Conservation (phyloP, 768 basidiomycete genomes). For the Flagelloscypha sp. region DNA sequence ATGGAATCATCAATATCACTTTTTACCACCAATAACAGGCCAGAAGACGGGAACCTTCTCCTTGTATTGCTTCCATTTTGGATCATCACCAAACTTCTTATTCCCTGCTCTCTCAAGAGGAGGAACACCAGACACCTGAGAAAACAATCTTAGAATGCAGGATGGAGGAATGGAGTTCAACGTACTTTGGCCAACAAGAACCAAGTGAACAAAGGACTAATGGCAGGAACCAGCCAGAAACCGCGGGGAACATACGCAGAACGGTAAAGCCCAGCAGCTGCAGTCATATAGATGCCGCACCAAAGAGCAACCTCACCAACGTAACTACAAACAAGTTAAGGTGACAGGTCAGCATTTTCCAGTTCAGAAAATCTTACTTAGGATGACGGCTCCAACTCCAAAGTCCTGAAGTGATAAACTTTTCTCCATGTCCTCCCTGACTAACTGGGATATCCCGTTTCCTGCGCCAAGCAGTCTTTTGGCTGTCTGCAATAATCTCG, state of each 20-base stretch:
- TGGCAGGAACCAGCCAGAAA: slow-evolving; percentile 35
- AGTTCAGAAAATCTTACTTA: slow-evolving; percentile 38
- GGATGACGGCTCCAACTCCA: slow-evolving; percentile 68
- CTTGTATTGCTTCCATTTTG: slow-evolving; percentile 53
- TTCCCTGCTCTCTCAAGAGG: slow-evolving; percentile 52
- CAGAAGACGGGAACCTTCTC: slow-evolving; percentile 24
- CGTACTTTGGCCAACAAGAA: slow-evolving; percentile 46
- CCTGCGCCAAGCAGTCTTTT: slow-evolving; percentile 57
- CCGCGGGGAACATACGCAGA: slow-evolving; percentile 35
- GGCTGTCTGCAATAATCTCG: slow-evolving; percentile 55
- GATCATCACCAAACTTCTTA: slow-evolving; percentile 46
- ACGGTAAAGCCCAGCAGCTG: slow-evolving; percentile 40
- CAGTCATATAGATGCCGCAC: slow-evolving; percentile 56
- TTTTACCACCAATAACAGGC: too few species aligned
- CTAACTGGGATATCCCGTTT: too few species aligned
- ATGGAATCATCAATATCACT: too few species aligned
- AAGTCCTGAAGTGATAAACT: slow-evolving; percentile 59
- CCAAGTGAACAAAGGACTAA: slow-evolving; percentile 60
- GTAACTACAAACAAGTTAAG: slow-evolving; percentile 35
- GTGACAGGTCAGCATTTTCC: neutral
- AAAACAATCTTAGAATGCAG: slow-evolving; percentile 3
- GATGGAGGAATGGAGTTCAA: slow-evolving; percentile 1
- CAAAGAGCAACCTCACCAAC: slow-evolving; percentile 66
- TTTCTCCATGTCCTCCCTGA: slow-evolving; percentile 59
- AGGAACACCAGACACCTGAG: slow-evolving; percentile 60